Percentiles rank a stretch among this genome's conserved stretches.
phyloP scores from a whole-genome alignment of 495 filamentous ascomycete species.

The Lophiostoma macrostomum region DNA sequence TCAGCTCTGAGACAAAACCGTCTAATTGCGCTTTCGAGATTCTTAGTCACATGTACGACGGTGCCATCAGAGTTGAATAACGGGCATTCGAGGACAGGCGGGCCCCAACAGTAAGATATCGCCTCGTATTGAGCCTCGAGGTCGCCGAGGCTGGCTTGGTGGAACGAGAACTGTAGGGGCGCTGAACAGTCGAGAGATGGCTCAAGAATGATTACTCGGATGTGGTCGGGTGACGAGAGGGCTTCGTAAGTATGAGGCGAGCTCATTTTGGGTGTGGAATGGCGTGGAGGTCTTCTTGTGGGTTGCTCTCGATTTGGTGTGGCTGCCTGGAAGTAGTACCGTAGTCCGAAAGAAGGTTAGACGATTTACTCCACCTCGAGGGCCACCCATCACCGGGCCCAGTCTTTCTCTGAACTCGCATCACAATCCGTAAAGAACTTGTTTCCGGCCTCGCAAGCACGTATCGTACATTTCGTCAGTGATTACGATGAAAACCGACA shows the following conservation, averaged over 20 bases:
- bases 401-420: too few relatives aligned
- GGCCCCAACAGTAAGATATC: conserved; percentile 20
- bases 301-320: too few relatives aligned
- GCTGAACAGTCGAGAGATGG: background rate
- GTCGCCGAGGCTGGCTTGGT: background rate
- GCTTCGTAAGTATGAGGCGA: background rate
- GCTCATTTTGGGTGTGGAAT: too few relatives aligned
- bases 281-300: too few relatives aligned
- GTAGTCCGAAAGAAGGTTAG: too few relatives aligned
- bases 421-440: too few relatives aligned
- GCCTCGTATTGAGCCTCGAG: conserved; percentile 8
- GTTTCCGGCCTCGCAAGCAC: too few relatives aligned
- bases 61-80: background rate
- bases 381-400: too few relatives aligned
- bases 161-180: conserved; percentile 5
- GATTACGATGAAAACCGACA: too few relatives aligned
- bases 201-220: conserved; percentile 4
- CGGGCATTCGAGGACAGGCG: background rate
- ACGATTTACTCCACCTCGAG: too few relatives aligned
- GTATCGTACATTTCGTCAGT: too few relatives aligned
- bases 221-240: background rate
- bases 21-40: background rate
- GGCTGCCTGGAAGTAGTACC: too few relatives aligned
- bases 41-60: background rate
- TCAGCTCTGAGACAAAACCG: background rate